phyloP scores from a whole-genome alignment of 768 basidiomycete genomes.

The Trametes punicea region DNA sequence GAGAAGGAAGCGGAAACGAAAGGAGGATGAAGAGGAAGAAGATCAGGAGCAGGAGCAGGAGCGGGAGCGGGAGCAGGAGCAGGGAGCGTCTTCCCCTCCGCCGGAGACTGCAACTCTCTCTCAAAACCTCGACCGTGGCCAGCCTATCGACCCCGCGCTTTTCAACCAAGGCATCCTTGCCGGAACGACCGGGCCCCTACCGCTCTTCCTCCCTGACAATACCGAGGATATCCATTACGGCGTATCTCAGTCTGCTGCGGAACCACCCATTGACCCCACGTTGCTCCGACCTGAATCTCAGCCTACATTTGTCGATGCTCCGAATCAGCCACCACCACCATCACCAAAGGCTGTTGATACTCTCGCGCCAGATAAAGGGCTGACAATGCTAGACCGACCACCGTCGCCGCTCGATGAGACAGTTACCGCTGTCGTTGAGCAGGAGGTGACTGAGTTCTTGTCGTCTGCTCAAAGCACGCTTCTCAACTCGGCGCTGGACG shows the following conservation, averaged over 20 bases:
- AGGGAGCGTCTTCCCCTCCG: conserved; percentile 24
- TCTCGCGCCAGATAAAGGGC: conserved; percentile 10
- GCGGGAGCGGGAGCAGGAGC: no score
- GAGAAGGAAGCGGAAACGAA: conserved; percentile 37
- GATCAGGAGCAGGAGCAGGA: no score
- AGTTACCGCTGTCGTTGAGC: conserved; percentile 57
- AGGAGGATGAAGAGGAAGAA: conserved; percentile 38
- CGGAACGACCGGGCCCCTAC: conserved; percentile 41
- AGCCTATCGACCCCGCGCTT: conserved; percentile 52
- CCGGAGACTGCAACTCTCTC: conserved; percentile 20
- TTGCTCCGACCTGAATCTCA: conserved; percentile 34
- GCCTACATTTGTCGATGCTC: conserved; percentile 10
- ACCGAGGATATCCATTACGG: conserved; percentile 34
- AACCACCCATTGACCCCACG: conserved; percentile 55
- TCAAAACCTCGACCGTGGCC: conserved; percentile 16
- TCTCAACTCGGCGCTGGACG: conserved; percentile 60
- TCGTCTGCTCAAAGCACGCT: conserved; percentile 57
- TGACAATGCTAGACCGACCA: neutral
- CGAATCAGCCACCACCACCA: neutral
- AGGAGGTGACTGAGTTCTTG: conserved; percentile 69
- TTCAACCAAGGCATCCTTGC: conserved; percentile 67
- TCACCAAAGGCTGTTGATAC: neutral
- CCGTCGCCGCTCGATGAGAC: conserved; percentile 52
- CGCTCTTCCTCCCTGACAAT: conserved; percentile 37
- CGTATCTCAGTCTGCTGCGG: conserved; percentile 4